A percentile compares a stretch with the other conserved stretches of the same genome.
Evolutionary conservation across 2,329 filamentous ascomycete genomes (phyloP).

Genomic region (Colletotrichum salicis): DNA sequence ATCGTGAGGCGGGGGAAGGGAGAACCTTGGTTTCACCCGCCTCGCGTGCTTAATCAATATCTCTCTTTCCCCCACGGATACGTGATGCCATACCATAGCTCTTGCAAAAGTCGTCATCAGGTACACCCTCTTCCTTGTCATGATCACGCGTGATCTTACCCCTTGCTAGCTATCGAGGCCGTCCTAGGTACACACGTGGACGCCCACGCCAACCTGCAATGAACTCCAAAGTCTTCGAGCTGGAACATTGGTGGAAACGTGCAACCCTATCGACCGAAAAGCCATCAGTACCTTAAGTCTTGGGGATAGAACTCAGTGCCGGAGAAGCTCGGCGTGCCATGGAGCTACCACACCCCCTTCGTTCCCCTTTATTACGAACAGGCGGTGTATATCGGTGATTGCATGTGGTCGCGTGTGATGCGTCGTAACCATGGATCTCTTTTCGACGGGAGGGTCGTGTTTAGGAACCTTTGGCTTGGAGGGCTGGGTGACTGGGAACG

Average conservation of each 20-base stretch:
- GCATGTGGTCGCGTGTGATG: not conserved
- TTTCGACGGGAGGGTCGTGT: not conserved
- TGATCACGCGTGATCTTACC: no score
- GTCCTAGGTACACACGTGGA: not conserved
- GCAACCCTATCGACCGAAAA: not conserved
- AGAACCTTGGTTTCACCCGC: conserved; percentile 3
- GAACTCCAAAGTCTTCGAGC: not conserved
- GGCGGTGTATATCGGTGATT: not conserved
- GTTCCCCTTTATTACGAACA: not conserved
- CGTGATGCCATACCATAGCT: not conserved
- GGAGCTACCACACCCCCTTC: not conserved
- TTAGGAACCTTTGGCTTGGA: not conserved
- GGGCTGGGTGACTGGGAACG: not conserved
- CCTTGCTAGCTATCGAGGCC: not conserved
- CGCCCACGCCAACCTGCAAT: not conserved
- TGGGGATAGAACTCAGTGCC: not conserved
- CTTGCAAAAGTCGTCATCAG: not conserved
- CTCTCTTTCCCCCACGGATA: not conserved
- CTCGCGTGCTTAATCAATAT: not conserved
- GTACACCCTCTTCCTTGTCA: not conserved
- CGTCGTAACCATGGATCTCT: not conserved
- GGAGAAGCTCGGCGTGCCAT: not conserved
- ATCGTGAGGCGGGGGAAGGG: conserved; percentile 10
- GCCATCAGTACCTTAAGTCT: not conserved
- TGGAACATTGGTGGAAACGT: not conserved